phyloP scores from a whole-genome alignment of 1,284 basidiomycete species.

The Tylopilus orsonianus region DNA sequence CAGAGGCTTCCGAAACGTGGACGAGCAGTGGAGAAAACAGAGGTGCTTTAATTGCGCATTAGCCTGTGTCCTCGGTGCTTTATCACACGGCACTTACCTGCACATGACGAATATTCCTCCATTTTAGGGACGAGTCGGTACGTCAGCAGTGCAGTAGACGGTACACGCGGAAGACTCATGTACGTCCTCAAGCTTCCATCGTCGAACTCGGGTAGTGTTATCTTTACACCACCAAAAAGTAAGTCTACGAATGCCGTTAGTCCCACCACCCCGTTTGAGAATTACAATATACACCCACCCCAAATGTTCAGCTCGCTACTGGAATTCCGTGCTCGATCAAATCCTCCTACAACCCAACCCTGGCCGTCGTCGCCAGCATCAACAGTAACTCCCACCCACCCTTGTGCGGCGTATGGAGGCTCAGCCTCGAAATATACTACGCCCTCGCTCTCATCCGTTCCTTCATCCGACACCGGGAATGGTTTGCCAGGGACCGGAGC shows the following conservation, averaged over 20 bases:
- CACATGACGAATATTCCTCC: constrained; percentile 22
- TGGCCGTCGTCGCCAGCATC: constrained; percentile 47
- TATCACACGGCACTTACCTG: constrained; percentile 15
- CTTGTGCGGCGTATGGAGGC: constrained; percentile 32
- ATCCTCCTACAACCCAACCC: constrained; percentile 66
- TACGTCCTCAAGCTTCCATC: constrained; percentile 33
- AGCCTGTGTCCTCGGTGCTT: neutral
- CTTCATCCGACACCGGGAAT: constrained; percentile 67
- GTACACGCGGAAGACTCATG: constrained; percentile 47
- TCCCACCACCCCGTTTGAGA: neutral
- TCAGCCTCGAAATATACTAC: constrained; percentile 60
- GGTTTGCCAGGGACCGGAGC: constrained; percentile 47
- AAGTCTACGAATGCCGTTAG: constrained; percentile 36
- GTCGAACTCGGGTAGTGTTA: constrained; percentile 32
- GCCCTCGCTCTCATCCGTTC: constrained; percentile 72
- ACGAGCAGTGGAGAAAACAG: constrained; percentile 57
- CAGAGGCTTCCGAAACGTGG: constrained; percentile 55
- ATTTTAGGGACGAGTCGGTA: constrained; percentile 48
- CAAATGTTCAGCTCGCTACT: constrained; percentile 37
- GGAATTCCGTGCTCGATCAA: constrained; percentile 37
- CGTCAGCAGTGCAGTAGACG: constrained; percentile 61
- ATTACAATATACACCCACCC: constrained; percentile 42
- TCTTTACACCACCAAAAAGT: constrained; percentile 34
- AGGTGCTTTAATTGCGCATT: constrained; percentile 37
- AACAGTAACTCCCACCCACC: constrained; percentile 53